Percentiles rank a stretch among this genome's conserved stretches.
Evolutionary conservation across 2,329 filamentous ascomycete genomes (phyloP).

Genomic region (Claviceps maximensis): DNA sequence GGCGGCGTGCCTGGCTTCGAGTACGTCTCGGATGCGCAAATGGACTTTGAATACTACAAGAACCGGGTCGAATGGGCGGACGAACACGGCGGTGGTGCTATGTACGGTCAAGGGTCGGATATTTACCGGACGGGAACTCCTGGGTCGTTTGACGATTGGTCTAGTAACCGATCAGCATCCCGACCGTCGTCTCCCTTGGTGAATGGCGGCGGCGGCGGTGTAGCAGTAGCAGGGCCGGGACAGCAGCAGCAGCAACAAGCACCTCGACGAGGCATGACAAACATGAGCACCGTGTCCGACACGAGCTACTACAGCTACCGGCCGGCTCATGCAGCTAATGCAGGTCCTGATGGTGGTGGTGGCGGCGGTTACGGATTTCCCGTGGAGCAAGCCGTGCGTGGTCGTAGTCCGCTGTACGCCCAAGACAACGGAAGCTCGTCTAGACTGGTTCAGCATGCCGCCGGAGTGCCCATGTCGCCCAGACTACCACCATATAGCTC

Average conservation of each 20-base stretch:
- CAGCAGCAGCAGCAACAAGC: slow-evolving; percentile 2
- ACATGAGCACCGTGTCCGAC: slow-evolving; percentile 7
- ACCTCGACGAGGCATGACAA: slow-evolving; percentile 12
- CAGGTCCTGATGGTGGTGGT: not conserved
- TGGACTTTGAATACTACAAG: slow-evolving; percentile 89
- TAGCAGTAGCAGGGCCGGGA: slow-evolving; percentile 12
- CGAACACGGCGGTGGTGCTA: slow-evolving; percentile 67
- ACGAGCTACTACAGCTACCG: slow-evolving; percentile 17
- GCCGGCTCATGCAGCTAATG: slow-evolving; percentile 7
- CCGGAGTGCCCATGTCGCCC: slow-evolving; percentile 32
- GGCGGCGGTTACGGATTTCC: slow-evolving; percentile 1
- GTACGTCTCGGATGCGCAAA: slow-evolving; percentile 70
- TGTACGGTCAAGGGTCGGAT: slow-evolving; percentile 48
- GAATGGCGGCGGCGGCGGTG: slow-evolving; percentile 19
- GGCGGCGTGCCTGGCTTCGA: slow-evolving; percentile 60
- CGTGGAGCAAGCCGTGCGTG: slow-evolving; percentile 16
- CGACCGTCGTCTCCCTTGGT: slow-evolving; percentile 36
- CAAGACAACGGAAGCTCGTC: slow-evolving; percentile 39
- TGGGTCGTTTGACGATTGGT: slow-evolving; percentile 31
- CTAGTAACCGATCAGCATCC: slow-evolving; percentile 28
- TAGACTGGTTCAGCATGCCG: slow-evolving; percentile 39
- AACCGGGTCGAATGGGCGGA: slow-evolving; percentile 78
- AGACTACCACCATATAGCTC: slow-evolving; percentile 14
- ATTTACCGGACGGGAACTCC: slow-evolving; percentile 50
- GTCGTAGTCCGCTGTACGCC: slow-evolving; percentile 35